Conservation (phyloP, 2,329 filamentous ascomycete genomes). For the Apiospora arundinis region DNA sequence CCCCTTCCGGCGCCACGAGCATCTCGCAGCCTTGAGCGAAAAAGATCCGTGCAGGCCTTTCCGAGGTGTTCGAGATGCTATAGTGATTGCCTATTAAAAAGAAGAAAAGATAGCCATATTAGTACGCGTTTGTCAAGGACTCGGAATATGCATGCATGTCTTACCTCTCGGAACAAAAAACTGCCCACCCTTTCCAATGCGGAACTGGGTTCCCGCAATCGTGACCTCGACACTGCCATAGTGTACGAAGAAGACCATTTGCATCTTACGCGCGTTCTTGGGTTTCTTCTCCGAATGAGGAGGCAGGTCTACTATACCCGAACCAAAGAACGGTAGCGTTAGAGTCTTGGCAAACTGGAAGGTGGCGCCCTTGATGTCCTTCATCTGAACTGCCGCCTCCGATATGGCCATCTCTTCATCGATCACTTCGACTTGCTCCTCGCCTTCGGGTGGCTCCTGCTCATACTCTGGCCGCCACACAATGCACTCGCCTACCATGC, state of each 20-base stretch:
- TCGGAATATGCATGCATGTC: slow-evolving; percentile 40
- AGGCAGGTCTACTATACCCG: slow-evolving; percentile 87
- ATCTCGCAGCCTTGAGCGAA: slow-evolving; percentile 87
- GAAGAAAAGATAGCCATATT: background rate
- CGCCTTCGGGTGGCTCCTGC: slow-evolving; percentile 56
- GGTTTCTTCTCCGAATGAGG: slow-evolving; percentile 82
- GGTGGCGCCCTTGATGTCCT: slow-evolving; percentile 66
- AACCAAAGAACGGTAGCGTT: slow-evolving; percentile 83
- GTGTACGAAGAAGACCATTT: slow-evolving; percentile 94
- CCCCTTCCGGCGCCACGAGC: background rate
- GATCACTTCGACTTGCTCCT: slow-evolving; percentile 60
- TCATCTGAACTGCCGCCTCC: slow-evolving; percentile 61
- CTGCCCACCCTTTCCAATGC: slow-evolving; percentile 84
- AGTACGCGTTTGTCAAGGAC: slow-evolving; percentile 16
- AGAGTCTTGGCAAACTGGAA: slow-evolving; percentile 93
- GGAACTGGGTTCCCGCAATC: slow-evolving; percentile 77
- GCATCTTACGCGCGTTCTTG: slow-evolving; percentile 95
- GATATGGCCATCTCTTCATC: slow-evolving; percentile 64
- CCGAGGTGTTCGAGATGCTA: slow-evolving; percentile 82
- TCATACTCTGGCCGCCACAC: slow-evolving; percentile 68
- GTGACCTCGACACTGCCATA: slow-evolving; percentile 82
- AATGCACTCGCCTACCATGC: slow-evolving; percentile 67
- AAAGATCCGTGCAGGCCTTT: slow-evolving; percentile 78
- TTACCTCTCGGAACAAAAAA: slow-evolving; percentile 95
- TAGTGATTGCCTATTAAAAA: slow-evolving; percentile 81